Conservation (phyloP, 139 green algal genomes). For the Coelastrella sp. region DNA sequence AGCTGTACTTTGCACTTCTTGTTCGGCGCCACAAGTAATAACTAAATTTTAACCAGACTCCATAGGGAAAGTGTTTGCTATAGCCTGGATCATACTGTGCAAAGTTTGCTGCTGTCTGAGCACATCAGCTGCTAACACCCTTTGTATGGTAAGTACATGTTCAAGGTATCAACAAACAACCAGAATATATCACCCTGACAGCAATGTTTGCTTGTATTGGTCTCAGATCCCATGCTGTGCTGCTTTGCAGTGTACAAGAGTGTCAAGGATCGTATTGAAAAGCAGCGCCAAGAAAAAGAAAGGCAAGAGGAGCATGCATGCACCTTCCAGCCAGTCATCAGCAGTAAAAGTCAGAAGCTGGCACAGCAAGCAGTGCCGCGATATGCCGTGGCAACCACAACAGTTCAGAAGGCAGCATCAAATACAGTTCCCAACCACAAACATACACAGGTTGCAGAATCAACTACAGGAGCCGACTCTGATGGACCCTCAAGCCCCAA, state of each 20-base stretch:
- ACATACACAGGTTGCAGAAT: not conserved
- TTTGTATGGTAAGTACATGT: too few species aligned
- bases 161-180: too few species aligned
- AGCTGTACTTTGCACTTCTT: too few species aligned
- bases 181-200: not conserved
- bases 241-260: not conserved
- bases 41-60: not conserved
- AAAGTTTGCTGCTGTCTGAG: too few species aligned
- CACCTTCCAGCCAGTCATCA: not conserved
- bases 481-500: not conserved
- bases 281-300: not conserved
- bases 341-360: not conserved
- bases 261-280: not conserved
- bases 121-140: too few species aligned
- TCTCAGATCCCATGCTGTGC: not conserved
- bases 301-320: not conserved
- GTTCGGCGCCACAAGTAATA: not conserved
- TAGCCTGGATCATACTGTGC: too few species aligned
- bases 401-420: not conserved
- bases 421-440: not conserved
- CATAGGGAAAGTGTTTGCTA: too few species aligned
- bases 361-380: not conserved
- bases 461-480: not conserved
- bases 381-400: not conserved
- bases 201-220: too few species aligned